phyloP scores from a whole-genome alignment of 495 filamentous ascomycete species.

The Amniculicola lignicola region DNA sequence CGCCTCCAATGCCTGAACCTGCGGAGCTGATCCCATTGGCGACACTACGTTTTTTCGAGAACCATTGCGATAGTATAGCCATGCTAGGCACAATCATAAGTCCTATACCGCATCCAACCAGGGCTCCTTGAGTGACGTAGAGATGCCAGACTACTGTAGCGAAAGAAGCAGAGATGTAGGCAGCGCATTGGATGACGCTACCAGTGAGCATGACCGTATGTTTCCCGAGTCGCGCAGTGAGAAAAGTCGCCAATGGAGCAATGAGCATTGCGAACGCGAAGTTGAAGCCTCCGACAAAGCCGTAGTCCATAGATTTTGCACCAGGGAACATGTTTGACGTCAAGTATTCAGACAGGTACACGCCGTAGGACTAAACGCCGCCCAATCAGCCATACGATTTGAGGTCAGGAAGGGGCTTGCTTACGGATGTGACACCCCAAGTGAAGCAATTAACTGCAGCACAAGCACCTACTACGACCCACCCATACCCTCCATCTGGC shows the following conservation, averaged over 20 bases:
- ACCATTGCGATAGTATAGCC: constrained; percentile 51
- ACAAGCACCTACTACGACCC: constrained; percentile 53
- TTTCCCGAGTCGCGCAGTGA: constrained; percentile 54
- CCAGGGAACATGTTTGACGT: constrained; percentile 56
- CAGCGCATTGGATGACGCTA: constrained; percentile 56
- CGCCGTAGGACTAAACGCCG: too few species aligned
- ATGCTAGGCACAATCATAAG: constrained; percentile 52
- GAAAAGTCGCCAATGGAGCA: constrained; percentile 61
- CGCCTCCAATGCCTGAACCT: constrained; percentile 57
- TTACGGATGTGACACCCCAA: constrained; percentile 57
- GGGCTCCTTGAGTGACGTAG: constrained; percentile 53
- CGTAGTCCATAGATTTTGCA: constrained; percentile 59
- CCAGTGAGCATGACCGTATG: constrained; percentile 59
- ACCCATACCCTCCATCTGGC: constrained; percentile 62
- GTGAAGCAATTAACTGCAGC: constrained; percentile 59
- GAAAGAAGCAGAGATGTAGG: constrained; percentile 65
- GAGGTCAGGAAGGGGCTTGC: too few species aligned
- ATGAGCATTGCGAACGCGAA: constrained; percentile 62
- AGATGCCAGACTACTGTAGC: constrained; percentile 68
- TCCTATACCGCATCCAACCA: constrained; percentile 51
- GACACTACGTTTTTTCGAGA: constrained; percentile 49
- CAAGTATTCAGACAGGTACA: constrained; percentile 71
- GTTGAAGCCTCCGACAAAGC: constrained; percentile 71
- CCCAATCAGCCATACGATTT: too few species aligned
- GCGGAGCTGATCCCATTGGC: constrained; percentile 54